These are phyloP conservation scores for Thraustotheca clavata DNA, from an alignment of 352 stramenopile genomes.

Conservation along the genomic window DNA sequence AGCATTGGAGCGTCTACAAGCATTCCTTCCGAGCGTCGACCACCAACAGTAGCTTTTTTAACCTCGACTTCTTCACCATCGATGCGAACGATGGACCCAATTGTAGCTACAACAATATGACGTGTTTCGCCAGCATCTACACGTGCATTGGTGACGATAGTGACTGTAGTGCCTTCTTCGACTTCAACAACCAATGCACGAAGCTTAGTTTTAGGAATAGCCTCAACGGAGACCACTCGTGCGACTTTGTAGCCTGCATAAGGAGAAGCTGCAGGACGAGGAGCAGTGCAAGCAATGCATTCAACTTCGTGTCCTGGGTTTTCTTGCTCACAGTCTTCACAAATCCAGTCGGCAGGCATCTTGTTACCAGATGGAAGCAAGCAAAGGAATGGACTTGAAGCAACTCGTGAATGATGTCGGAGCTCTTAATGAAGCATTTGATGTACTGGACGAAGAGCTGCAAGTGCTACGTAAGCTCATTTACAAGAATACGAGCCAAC, in stretches of 20 bases:
- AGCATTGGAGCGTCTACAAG: slow-evolving; percentile 71
- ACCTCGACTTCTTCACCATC: slow-evolving; percentile 37
- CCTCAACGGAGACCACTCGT: slow-evolving; percentile 15
- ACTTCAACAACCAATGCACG: slow-evolving; percentile 16
- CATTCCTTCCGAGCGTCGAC: slow-evolving; percentile 54
- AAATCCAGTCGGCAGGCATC: slow-evolving; percentile 17
- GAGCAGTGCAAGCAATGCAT: slow-evolving; percentile 12
- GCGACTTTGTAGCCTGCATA: slow-evolving; percentile 19
- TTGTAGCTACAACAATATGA: slow-evolving; percentile 24
- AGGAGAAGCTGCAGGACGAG: not conserved
- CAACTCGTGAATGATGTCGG: not conserved
- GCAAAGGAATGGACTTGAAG: slow-evolving; percentile 12
- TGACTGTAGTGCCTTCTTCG: slow-evolving; percentile 12
- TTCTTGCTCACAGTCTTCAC: slow-evolving; percentile 21
- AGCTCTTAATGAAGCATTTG: not conserved
- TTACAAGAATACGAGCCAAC: slow-evolving; percentile 87
- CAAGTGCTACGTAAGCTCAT: slow-evolving; percentile 64
- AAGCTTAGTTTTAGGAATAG: slow-evolving; percentile 19
- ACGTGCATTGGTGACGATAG: slow-evolving; percentile 25
- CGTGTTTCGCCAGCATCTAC: slow-evolving; percentile 21
- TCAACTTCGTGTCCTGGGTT: slow-evolving; percentile 15
- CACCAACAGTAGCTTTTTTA: slow-evolving; percentile 53
- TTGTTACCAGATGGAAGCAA: too few species aligned
- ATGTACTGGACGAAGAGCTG: slow-evolving; percentile 46
- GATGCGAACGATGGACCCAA: slow-evolving; percentile 27